A percentile compares a stretch with the other conserved stretches of the same genome.
phyloP scores from a whole-genome alignment of 2,329 filamentous ascomycete species.

The Onygenales sp. region DNA sequence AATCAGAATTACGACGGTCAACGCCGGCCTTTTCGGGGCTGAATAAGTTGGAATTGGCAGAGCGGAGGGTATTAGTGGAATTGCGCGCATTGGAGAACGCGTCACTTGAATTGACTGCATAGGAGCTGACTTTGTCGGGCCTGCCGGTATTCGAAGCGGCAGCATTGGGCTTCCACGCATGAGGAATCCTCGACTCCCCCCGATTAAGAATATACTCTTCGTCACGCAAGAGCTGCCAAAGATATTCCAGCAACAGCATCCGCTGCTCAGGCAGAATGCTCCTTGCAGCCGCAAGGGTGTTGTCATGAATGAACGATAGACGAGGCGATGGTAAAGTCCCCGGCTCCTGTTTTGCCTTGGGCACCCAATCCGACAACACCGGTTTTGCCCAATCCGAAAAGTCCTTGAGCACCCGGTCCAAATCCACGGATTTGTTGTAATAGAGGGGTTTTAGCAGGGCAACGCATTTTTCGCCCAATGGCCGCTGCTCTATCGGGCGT shows the following conservation, averaged over 20 bases:
- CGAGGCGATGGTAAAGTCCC: conserved; percentile 17
- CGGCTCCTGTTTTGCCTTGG: conserved; percentile 19
- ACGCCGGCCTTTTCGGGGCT: too few species aligned
- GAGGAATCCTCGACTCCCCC: conserved; percentile 6
- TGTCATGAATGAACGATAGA: conserved; percentile 2
- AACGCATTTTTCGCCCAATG: conserved; percentile 18
- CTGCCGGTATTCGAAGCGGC: background rate
- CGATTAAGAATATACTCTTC: conserved; percentile 22
- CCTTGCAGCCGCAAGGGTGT: conserved; percentile 3
- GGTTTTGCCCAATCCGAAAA: conserved; percentile 24
- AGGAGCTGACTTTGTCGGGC: background rate
- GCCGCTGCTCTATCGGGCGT: conserved; percentile 8
- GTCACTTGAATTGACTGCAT: background rate
- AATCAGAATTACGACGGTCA: background rate
- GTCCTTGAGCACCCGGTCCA: conserved; percentile 17
- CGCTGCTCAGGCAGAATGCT: conserved; percentile 15
- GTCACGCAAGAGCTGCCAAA: conserved; percentile 22
- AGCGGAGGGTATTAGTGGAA: too few species aligned
- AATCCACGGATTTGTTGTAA: conserved; percentile 18
- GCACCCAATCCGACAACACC: conserved; percentile 13
- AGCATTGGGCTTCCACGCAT: background rate
- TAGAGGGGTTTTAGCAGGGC: conserved; percentile 21
- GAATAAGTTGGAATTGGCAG: too few species aligned
- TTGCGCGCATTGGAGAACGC: too few species aligned
- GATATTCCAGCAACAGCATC: conserved; percentile 17